Evolutionary conservation across 176 grass and related monocot genomes (phyloP), one percentile per base, ranked within the genome.

Genomic region (Chrysopogon serrulatus): DNA sequence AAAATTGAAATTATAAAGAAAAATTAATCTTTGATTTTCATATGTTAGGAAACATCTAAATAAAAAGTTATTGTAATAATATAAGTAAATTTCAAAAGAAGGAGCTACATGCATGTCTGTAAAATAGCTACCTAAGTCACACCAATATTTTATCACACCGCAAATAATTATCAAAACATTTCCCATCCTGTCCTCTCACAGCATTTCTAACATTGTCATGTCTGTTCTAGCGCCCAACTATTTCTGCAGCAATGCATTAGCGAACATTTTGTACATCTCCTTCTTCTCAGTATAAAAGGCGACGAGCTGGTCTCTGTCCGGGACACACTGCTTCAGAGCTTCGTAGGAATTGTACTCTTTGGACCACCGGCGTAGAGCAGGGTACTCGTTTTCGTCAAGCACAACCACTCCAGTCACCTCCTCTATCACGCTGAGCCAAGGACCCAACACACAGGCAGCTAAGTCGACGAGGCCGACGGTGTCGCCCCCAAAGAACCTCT

Each of bases 401-500:
- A 90, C 37, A 13, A 41, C 74, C 17, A 84, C 60, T 33, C 84
- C 91, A 0, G 49, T 75, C 15, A 91, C 57, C 72, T 94, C 92
- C 79, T 94, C 72, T 0, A 77, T 1, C 26, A 77, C 26, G 4
- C 59, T 31, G 5, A 61, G 33, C 91, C 85, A 94, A 23, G 62
- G 69, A n/a, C 78, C 67, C 0, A 94, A 10, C 11, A 21, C 47
- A 6, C 60, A 4, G 13, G 6, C 83, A 3, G 67, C 66, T 3
- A 90, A 41, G 79, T 94, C 88, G 1, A 77, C 17, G 10, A 76
- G 35, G 5, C 88, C 88, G 1, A 88, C 37, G 28, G 26, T 7
- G 16, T 86, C 74, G 8, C 91, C 91, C 9, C 85, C 73, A 35
- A 94, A 94, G 41, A 86, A 90, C 32, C 39, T 88, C 65, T 86